Evolutionary conservation across 2,329 filamentous ascomycete genomes (phyloP).

Genomic region (Neonectria magnoliae): DNA sequence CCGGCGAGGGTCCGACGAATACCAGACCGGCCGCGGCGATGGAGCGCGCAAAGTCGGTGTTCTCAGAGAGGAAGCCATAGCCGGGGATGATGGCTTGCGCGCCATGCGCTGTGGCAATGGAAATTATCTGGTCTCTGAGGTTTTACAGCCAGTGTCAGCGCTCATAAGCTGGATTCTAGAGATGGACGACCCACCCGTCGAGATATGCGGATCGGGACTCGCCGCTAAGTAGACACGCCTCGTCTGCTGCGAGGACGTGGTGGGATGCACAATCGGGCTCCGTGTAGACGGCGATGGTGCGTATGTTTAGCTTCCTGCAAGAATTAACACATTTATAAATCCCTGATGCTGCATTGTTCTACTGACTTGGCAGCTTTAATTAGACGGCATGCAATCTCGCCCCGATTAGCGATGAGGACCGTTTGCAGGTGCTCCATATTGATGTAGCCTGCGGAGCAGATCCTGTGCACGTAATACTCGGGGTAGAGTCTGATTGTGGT

Average conservation of each 20-base stretch:
- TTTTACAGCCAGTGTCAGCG: neutral
- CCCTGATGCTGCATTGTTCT: constrained; percentile 50
- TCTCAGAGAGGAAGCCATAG: constrained; percentile 35
- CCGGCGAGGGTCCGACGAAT: constrained; percentile 67
- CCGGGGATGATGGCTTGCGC: constrained; percentile 63
- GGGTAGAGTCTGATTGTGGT: neutral
- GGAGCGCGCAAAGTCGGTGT: constrained; percentile 63
- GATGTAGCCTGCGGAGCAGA: neutral
- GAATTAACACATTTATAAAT: neutral
- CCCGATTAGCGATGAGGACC: constrained; percentile 67
- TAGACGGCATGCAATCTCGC: constrained; percentile 63
- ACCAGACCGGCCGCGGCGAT: constrained; percentile 62
- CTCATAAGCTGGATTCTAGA: neutral
- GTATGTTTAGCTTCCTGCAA: constrained; percentile 56
- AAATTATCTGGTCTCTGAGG: constrained; percentile 38
- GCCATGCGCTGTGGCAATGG: constrained; percentile 51
- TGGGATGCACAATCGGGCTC: constrained; percentile 61
- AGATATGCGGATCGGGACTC: constrained; percentile 42
- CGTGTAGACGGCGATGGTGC: constrained; percentile 66
- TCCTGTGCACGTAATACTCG: neutral
- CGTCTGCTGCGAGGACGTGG: constrained; percentile 55
- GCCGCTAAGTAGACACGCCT: constrained; percentile 60
- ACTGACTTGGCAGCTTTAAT: constrained; percentile 24
- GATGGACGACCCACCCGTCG: constrained; percentile 44
- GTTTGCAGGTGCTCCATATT: constrained; percentile 20